Evolutionary conservation across 169 alveolate species (phyloP), one percentile per base, ranked within the genome.

Genomic region (Plasmodium inui): DNA sequence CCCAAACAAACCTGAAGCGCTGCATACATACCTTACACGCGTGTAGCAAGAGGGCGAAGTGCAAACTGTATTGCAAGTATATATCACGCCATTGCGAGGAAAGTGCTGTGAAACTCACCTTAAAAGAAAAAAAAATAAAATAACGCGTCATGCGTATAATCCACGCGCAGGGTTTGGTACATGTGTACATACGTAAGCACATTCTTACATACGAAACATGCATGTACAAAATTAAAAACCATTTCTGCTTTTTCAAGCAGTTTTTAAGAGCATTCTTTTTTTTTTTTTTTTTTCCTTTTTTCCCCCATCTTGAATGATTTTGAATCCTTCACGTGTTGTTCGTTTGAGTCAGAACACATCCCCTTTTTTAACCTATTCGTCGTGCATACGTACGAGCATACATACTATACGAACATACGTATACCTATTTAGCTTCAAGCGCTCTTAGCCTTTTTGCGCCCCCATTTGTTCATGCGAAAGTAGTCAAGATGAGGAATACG

Each of bases 401-500:
- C 39, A 34, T 10, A 10, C 34, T 12, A 19, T 74, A 74, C 9
- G 28, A 30, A 80, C 32, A 8, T 46, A 39, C 53, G 46, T 78
- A 39, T 3, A 10, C 32, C 22, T 84, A 14, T 71, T 82, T 57
- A 61, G 12, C 10, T 57, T 83, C 57, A 12, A n/a, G 57, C 57
- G 57, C n/a, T 10, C 57, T 46, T 46, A 46, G 57, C 57, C 57
- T 46, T 1, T 73, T 85, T 85, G 30, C 73, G 44, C 28, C 53
- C 19, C 8, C 61, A 44, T 85, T 73, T 85, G 78, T 85, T 34
- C 73, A 71, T 17, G 50, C 46, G 70, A 67, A 61, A 83, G 73
- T 39, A 19, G 26, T 37, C 57, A 73, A 85, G 79, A 85, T 85
- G 93, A 73, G 76, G 41, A 73, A 74, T 32, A 46, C 71, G 14